phyloP scores from a whole-genome alignment of 2,329 filamentous ascomycete genomes.

The Alternaria consortialis region DNA sequence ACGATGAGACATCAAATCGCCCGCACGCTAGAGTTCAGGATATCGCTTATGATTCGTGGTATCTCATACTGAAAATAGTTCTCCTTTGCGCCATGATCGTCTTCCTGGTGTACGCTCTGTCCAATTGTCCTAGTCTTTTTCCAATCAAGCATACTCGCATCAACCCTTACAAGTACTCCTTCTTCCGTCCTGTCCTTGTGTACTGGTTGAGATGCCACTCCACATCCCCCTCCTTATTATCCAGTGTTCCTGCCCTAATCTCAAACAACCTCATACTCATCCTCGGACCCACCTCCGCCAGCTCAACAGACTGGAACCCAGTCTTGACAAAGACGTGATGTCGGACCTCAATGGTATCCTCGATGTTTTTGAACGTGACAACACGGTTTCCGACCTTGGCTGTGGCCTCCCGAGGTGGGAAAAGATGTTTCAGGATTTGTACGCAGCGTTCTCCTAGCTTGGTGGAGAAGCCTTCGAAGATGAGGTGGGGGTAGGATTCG shows the following conservation, averaged over 20 bases:
- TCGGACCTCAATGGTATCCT: conserved; percentile 86
- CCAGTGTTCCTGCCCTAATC: conserved; percentile 87
- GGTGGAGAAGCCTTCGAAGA: conserved; percentile 93
- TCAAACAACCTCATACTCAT: conserved; percentile 99
- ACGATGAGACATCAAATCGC: not conserved
- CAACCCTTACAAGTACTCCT: conserved; percentile 78
- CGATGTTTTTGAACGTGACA: conserved; percentile 79
- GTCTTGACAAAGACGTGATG: conserved; percentile 96
- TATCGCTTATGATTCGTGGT: conserved; percentile 1
- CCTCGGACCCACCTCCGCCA: conserved; percentile 68
- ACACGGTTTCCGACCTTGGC: conserved; percentile 85
- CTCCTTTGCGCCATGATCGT: not conserved
- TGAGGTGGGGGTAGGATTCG: conserved; percentile 72
- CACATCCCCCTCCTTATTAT: conserved; percentile 93
- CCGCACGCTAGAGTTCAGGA: not conserved
- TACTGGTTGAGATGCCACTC: conserved; percentile 98
- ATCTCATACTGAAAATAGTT: not conserved
- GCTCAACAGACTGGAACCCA: conserved; percentile 78
- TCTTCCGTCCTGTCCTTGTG: conserved; percentile 91
- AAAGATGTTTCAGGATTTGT: conserved; percentile 92
- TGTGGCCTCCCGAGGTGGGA: conserved; percentile 84
- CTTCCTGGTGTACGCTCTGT: not conserved
- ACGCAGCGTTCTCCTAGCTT: conserved; percentile 82
- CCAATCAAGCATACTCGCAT: not conserved
- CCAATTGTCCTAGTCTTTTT: not conserved